Base-by-base conservation (phyloP, 108 stramenopile genomes). In the Skeletonema menzelii region DNA sequence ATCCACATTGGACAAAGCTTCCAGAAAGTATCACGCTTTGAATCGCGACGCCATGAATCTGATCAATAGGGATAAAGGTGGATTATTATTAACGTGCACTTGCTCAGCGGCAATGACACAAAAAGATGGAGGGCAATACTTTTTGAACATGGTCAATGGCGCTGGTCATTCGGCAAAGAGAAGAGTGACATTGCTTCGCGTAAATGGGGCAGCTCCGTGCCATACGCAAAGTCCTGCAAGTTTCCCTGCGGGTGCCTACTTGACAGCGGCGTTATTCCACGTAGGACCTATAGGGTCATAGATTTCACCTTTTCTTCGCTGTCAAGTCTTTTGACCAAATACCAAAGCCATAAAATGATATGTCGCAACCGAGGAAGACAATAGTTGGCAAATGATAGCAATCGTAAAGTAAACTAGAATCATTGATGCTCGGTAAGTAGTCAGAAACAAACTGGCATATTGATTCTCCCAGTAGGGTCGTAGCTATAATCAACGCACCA, bases 61-160 rank as follows among this genome's bases (percentile, higher is more conserved):
- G 4, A 82, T 93, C 26, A 63, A 73, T 44, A 72, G 76, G 20
- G 59, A 63, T 17, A 56, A 77, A 13, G 97, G 97, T 32, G 97
- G 97, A 10, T 76, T 97, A 37, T 77, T 98, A 8, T 67, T 98
- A 79, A 96, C 97, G 1, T 98, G 97, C 72, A 94, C 97, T 27
- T 98, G 97, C 65, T 90, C 88, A 40, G 90, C 93, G 12, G 96
- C 96, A 22, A 97, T 98, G 97, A 94, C 96, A 8, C 96, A 96
- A 70, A 85, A 90, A 26, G 91, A 94, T 59, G 95, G 92, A 2
- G 96, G 94, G 20, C 86, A 89, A 35, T 90, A 73, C 74, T 94
- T 94, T 66, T 69, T 92, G 19, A 76, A 88, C 17, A 84, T 79
- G 72, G 88, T 94, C 0, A 90, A 92, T 46, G 73, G 85, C 55